Evolutionary conservation across 805 yeast species (phyloP).

Genomic region (Candida michaelii): DNA sequence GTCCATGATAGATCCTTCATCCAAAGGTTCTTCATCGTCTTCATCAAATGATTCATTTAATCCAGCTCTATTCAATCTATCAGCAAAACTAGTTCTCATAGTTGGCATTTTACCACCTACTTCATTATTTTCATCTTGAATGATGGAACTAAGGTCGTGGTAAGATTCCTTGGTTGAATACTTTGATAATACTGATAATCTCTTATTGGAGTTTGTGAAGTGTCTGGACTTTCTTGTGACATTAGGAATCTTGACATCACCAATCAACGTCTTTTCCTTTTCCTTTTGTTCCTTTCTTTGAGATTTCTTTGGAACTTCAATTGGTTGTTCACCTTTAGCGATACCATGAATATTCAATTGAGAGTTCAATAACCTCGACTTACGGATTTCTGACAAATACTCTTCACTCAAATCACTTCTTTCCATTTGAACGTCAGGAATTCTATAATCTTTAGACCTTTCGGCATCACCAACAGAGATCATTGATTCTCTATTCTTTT

Average conservation of each 20-base stretch:
- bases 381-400: conserved; percentile 44
- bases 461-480: conserved; percentile 25
- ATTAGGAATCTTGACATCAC: conserved; percentile 67
- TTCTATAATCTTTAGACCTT: conserved; percentile 23
- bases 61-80: conserved; percentile 39
- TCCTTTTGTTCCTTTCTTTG: conserved; percentile 20
- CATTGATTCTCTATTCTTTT: conserved; percentile 33
- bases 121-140: conserved; percentile 23
- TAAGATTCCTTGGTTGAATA: conserved; percentile 68
- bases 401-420: conserved; percentile 41
- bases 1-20: conserved; percentile 40
- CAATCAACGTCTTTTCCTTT: conserved; percentile 42
- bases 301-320: conserved; percentile 21
- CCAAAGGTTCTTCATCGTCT: conserved; percentile 32
- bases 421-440: conserved; percentile 39
- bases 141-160: conserved; percentile 51
- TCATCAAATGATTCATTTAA: conserved; percentile 22
- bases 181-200: conserved; percentile 70
- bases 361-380: conserved; percentile 44
- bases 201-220: conserved; percentile 60
- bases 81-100: conserved; percentile 44
- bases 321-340: conserved; percentile 20
- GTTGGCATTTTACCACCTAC: conserved; percentile 16
- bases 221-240: conserved; percentile 68
- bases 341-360: conserved; percentile 31